Base-by-base conservation (phyloP, 257 asterid genomes). In the Anisodus tanguticus region DNA sequence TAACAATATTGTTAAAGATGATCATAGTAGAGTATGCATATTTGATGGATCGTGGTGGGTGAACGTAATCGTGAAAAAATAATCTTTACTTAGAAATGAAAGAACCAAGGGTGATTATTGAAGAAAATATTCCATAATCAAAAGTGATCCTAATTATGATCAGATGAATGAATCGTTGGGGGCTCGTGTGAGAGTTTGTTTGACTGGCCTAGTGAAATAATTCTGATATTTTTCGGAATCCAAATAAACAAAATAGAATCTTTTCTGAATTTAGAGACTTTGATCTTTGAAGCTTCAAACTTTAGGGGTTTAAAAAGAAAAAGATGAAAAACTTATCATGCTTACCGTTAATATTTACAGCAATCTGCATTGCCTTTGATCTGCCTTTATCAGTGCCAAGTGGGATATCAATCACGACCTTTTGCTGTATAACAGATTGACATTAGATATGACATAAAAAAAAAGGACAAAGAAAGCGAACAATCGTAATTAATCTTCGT, bases 321-420 rank as follows among this genome's bases (percentile, higher is more conserved):
- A 77, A 37, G 11, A 37, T 64, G 59, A 9, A 16, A 53, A 47
- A 84, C 19, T 0, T 2, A 41, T 2, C 8, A 3, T 22, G n/a
- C 69, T 3, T 41, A 54, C 89, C 85, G 3, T 59, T 13, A 15
- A 45, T 67, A 8, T 22, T n/a, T 45, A 86, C 81, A 35, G 89
- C 86, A 11, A 82, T 60, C 45, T 35, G 26, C 89, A 84, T 84
- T 71, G 86, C 87, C 53, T 81, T 87, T 58, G 89, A 78, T 85
- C 82, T 57, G 57, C 82, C 57, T 47, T 7, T 77, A 51, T 81
- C 87, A 70, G 22, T 82, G 53, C n/a, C 4, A 1, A 74, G 17
- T 31, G 81, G 82, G 3, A 82, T 26, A 72, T 69, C 13, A 39
- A 81, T 67, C 4, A 78, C 87, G 49, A 76, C 41, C 68, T 80